Evolutionary conservation across 805 yeast species (phyloP), one percentile per base, ranked within the genome.

Genomic region (Metschnikowia cubensis): DNA sequence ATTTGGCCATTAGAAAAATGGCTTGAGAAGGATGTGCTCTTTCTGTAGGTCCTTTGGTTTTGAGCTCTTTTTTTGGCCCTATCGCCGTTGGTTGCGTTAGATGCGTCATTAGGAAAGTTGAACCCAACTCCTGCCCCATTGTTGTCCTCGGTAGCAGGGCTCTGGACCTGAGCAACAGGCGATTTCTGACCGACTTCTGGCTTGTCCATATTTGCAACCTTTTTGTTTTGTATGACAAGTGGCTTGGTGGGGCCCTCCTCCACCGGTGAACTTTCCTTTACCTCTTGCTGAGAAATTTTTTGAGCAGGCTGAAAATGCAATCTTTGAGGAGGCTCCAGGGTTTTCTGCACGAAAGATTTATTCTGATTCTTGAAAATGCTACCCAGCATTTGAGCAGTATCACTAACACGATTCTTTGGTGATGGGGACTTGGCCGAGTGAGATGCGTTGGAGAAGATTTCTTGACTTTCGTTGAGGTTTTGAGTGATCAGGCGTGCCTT

Each of bases 41-140:
- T 35, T 42, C 51, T 49, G 57, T 56, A 22, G 43, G 37, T 47
- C 25, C 56, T 50, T 18, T 56, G 46, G 8, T 31, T 33, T 13
- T 46, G 41, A 5, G 46, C 35, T 35, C 47, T 53, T 35, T 22
- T 31, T n/a, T 44, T 47, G 11, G 50, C 52, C 3, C 45, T 55
- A 13, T 43, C 54, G 39, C 59, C 57, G 45, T 71, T 73, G 13
- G 77, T 73, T 25, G 71, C 55, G 49, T 73, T 73, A 6, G 51
- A 45, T 18, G 20, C 49, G 43, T 64, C 59, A 44, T 71, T 71
- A 10, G 77, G 77, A 54, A 73, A 74, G 43, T 65, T 64, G 50
- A 73, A 73, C 13, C 59, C 50, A 35, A 58, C 63, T 0, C 77
- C 77, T 1, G 61, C 57, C 6, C 76, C 77, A 15, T 54, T 59